Evolutionary conservation across 805 yeast genomes (phyloP), one percentile per base, ranked within the genome.

Genomic region (Nakazawaea laoshanensis): DNA sequence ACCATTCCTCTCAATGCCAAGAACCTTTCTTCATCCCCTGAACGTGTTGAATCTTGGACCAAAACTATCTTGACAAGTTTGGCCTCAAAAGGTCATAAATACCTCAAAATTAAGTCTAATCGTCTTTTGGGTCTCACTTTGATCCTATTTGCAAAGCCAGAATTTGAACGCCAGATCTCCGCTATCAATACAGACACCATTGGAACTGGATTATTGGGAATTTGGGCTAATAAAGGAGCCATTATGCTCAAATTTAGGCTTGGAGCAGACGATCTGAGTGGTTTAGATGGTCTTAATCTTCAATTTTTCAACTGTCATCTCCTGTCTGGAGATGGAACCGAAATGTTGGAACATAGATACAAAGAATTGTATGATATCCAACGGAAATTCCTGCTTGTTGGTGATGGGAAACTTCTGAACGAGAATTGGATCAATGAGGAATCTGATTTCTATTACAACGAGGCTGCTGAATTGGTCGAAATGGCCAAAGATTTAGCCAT

Each of bases 221-320:
- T 41, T 2, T 74, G 77, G 71, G 80, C 78, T 12, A 74, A 74
- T 50, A 74, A 74, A 44, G 82, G 82, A 3, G 75, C 77, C 4
- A 68, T 71, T 10, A 50, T 63, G 12, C 52, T 71, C 15, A 52
- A 54, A 17, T 61, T 75, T 39, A 50, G 40, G 8, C 39, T 70
- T 16, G 73, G 71, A 3, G 50, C 45, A 7, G 55, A 63, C 24
- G 50, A 52, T 19, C 48, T 62, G 30, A 44, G 45, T 4, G 48
- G 48, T 22, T 36, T 54, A 3, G 46, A 52, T 6, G 65, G 63
- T 14, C 37, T 45, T 11, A 40, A 49, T 8, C 36, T 65, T 20
- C 56, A 55, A 22, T 27, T 70, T 7, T 48, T 74, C 14, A 70
- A 75, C 41, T 61, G 74, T 44, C 82, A 74, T 47, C 54, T 74